phyloP scores from a whole-genome alignment of 257 asterid genomes.

The Coffea canephora region DNA sequence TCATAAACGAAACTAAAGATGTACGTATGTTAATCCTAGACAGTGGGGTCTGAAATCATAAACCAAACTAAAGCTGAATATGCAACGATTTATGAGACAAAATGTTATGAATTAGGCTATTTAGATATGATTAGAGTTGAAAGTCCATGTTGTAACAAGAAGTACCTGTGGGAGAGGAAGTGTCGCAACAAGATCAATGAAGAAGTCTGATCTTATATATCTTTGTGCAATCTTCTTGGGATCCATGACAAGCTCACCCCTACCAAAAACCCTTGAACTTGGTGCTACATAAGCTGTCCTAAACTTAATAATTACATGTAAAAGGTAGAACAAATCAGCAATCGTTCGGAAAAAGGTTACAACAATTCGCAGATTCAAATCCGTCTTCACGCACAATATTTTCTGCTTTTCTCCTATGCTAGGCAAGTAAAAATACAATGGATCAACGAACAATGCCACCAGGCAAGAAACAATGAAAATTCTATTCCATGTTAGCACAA shows the following conservation, averaged over 20 bases:
- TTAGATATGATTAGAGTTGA: neutral
- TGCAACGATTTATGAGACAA: neutral
- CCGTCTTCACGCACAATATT: conserved; percentile 72
- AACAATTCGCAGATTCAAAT: conserved; percentile 65
- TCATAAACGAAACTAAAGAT: too few relatives aligned
- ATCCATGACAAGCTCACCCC: conserved; percentile 99
- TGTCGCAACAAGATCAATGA: conserved; percentile 81
- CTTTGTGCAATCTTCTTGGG: conserved; percentile 73
- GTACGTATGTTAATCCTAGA: neutral
- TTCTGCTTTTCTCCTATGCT: conserved; percentile 54
- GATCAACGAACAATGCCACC: conserved; percentile 81
- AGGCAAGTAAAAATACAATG: conserved; percentile 86
- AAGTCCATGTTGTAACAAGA: conserved; percentile 1
- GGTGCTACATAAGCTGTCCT: conserved; percentile 95
- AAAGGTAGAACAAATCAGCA: conserved; percentile 80
- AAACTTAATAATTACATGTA: conserved; percentile 79
- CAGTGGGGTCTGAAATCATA: neutral
- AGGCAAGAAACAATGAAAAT: conserved; percentile 82
- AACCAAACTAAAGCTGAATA: neutral
- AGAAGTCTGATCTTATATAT: conserved; percentile 73
- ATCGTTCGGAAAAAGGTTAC: conserved; percentile 81
- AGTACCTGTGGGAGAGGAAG: conserved; percentile 96
- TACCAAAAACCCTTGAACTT: conserved; percentile 87
- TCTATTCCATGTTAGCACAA: conserved; percentile 88
- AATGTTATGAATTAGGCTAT: neutral